phyloP scores from a whole-genome alignment of 345 rosid genomes.

The Psidium guajava region DNA sequence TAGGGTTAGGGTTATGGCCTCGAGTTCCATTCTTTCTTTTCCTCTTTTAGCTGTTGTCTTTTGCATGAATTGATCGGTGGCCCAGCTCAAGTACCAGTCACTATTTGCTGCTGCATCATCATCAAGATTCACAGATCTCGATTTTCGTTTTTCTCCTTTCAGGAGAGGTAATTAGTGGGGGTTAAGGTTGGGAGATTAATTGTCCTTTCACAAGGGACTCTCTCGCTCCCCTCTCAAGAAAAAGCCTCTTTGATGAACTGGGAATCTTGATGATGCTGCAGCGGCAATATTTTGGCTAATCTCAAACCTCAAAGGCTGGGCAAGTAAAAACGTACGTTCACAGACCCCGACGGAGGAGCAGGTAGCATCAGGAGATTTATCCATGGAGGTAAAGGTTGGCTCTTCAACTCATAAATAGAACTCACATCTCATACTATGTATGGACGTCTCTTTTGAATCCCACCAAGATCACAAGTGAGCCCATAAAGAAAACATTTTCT shows the following conservation, averaged over 20 bases:
- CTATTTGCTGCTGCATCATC: conserved; percentile 81
- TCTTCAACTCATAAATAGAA: not conserved
- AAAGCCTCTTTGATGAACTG: conserved; percentile 14
- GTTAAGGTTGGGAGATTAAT: not conserved
- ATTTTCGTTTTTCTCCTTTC: not conserved
- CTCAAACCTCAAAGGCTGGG: not conserved
- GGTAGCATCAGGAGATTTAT: not conserved
- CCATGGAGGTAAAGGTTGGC: not conserved
- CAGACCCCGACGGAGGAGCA: not conserved
- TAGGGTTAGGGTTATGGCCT: conserved; percentile 34
- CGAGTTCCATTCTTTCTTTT: not conserved
- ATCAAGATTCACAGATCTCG: conserved; percentile 80
- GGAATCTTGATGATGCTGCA: conserved; percentile 99
- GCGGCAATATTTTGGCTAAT: conserved; percentile 63
- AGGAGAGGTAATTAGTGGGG: not conserved
- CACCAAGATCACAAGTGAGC: not conserved
- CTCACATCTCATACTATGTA: not conserved
- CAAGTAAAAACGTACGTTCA: not conserved
- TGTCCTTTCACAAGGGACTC: not conserved
- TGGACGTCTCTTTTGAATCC: not conserved
- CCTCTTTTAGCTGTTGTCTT: not conserved
- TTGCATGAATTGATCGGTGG: not conserved
- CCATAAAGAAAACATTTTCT: not conserved
- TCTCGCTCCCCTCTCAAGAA: not conserved
- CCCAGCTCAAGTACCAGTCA: conserved; percentile 26